Conservation (phyloP, 495 filamentous ascomycete species). For the Hyaloscypha bicolor region DNA sequence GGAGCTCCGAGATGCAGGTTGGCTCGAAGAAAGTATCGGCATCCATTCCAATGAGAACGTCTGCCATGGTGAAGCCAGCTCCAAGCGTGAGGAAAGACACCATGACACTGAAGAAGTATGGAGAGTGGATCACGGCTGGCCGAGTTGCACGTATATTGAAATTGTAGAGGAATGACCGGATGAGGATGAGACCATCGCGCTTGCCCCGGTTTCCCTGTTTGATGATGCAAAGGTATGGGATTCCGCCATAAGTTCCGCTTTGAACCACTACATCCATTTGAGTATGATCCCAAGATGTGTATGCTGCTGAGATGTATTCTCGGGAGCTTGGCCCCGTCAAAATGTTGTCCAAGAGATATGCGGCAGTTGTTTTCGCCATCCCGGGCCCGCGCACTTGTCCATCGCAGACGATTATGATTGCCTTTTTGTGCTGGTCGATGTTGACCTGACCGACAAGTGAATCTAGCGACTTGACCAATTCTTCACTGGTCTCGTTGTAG, state of each 20-base stretch:
- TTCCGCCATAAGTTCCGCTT: conserved; percentile 70
- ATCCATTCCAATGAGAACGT: conserved; percentile 38
- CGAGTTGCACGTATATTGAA: conserved; percentile 48
- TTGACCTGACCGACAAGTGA: conserved; percentile 36
- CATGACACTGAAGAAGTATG: conserved; percentile 24
- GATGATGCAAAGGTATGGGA: conserved; percentile 57
- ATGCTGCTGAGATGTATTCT: background rate
- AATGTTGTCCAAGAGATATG: conserved; percentile 66
- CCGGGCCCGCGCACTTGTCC: conserved; percentile 78
- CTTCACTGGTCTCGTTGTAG: conserved; percentile 39
- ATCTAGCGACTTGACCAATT: conserved; percentile 34
- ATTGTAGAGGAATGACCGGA: conserved; percentile 79
- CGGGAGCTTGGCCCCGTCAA: conserved; percentile 64
- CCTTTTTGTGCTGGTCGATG: conserved; percentile 53
- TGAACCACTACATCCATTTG: conserved; percentile 75
- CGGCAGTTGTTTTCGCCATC: conserved; percentile 68
- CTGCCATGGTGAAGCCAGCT: conserved; percentile 30
- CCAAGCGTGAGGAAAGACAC: conserved; percentile 30
- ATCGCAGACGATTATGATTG: conserved; percentile 73
- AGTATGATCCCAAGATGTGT: conserved; percentile 51
- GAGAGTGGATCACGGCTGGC: conserved; percentile 31
- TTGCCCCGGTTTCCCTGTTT: conserved; percentile 80
- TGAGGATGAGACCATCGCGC: conserved; percentile 75
- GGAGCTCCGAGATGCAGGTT: conserved; percentile 32
- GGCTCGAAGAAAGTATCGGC: conserved; percentile 37